phyloP scores from a whole-genome alignment of 2,329 filamentous ascomycete species.

The Nemania serpens region DNA sequence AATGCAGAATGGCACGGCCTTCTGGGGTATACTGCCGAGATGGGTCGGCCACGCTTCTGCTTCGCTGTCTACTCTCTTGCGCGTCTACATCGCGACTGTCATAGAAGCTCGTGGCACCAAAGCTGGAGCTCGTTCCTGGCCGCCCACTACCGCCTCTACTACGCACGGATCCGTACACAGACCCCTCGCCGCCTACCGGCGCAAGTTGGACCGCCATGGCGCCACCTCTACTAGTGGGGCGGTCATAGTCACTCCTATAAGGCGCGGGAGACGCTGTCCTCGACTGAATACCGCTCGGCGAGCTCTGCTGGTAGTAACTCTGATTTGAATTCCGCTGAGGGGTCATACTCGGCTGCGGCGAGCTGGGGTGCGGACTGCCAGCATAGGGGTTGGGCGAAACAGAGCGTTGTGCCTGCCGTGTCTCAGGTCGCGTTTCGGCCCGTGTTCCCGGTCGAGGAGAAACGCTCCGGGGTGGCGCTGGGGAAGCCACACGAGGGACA shows the following conservation, averaged over 20 bases:
- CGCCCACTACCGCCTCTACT: slow-evolving; percentile 53
- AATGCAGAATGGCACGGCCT: slow-evolving; percentile 86
- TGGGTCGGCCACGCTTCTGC: slow-evolving; percentile 84
- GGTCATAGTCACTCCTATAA: slow-evolving; percentile 51
- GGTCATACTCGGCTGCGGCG: slow-evolving; percentile 47
- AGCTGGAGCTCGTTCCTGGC: slow-evolving; percentile 50
- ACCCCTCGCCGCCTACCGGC: slow-evolving; percentile 62
- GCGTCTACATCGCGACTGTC: slow-evolving; percentile 52
- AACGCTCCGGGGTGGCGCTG: slow-evolving; percentile 66
- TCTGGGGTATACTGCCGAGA: slow-evolving; percentile 84
- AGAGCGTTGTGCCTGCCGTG: slow-evolving; percentile 39
- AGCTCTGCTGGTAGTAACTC: slow-evolving; percentile 57
- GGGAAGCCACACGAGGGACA: slow-evolving; percentile 66
- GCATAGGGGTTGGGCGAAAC: slow-evolving; percentile 36
- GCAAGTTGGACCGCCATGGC: slow-evolving; percentile 74
- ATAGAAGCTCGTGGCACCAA: slow-evolving; percentile 60
- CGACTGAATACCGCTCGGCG: slow-evolving; percentile 51
- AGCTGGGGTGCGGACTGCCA: slow-evolving; percentile 37
- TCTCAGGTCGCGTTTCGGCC: slow-evolving; percentile 46
- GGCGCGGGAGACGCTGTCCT: slow-evolving; percentile 55
- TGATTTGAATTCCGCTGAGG: slow-evolving; percentile 54
- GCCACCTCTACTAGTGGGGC: slow-evolving; percentile 52
- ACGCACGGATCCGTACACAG: slow-evolving; percentile 48
- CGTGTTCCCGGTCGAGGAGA: slow-evolving; percentile 65
- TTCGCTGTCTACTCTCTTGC: slow-evolving; percentile 60